phyloP scores from a whole-genome alignment of 2,329 filamentous ascomycete species.

The Alternaria sp. region DNA sequence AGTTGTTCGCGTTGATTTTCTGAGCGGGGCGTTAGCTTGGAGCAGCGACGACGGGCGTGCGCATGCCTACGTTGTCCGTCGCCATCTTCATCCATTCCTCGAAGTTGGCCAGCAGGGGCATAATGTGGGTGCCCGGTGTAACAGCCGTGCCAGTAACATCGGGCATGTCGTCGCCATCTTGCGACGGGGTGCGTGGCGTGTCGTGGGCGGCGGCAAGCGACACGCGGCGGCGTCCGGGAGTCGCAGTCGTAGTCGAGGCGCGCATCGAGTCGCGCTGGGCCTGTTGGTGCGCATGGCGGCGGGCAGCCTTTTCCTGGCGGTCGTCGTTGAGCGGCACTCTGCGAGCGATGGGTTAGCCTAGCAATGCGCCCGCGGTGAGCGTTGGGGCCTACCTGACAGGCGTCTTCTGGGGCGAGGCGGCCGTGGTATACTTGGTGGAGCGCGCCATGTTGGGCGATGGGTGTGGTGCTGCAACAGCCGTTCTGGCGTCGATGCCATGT shows the following conservation, averaged over 20 bases:
- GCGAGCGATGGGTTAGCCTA: constrained; percentile 7
- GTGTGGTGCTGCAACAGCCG: constrained; percentile 18
- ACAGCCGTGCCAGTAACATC: constrained; percentile 75
- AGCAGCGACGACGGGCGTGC: not conserved
- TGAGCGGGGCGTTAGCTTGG: constrained; percentile 23
- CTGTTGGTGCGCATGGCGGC: constrained; percentile 86
- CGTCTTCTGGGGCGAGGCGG: constrained; percentile 58
- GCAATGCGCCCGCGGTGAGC: not conserved
- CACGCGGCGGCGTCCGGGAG: constrained; percentile 70
- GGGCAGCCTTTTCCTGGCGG: constrained; percentile 85
- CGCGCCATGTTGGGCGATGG: constrained; percentile 58
- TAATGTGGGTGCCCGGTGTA: constrained; percentile 88
- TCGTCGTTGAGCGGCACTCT: constrained; percentile 98
- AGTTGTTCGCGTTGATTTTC: constrained; percentile 93
- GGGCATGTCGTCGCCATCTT: constrained; percentile 60
- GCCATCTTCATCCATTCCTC: constrained; percentile 99
- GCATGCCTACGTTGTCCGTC: constrained; percentile 74
- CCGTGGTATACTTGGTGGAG: constrained; percentile 54
- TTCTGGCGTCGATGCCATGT: constrained; percentile 4
- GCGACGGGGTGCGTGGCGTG: constrained; percentile 59
- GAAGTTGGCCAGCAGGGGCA: constrained; percentile 95
- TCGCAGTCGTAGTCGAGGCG: constrained; percentile 70
- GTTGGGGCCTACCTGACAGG: constrained; percentile 34
- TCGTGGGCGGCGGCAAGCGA: constrained; percentile 58
- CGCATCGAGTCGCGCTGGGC: constrained; percentile 92